These are phyloP conservation scores for Phylloporus scabripes DNA, from an alignment of 768 basidiomycete species.

Conservation along the genomic window DNA sequence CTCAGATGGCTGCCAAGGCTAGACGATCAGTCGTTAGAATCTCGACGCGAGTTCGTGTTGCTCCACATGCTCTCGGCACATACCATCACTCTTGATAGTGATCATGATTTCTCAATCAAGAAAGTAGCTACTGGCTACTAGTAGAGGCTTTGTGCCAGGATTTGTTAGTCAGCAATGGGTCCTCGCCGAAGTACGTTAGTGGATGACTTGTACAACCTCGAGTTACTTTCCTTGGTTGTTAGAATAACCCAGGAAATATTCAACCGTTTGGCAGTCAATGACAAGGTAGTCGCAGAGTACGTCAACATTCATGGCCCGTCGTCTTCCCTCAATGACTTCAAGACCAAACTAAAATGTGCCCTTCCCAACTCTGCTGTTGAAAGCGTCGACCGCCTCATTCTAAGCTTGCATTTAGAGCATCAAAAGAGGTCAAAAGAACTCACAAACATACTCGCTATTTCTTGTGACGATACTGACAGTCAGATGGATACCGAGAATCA, in stretches of 20 bases:
- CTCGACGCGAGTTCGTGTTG: neutral
- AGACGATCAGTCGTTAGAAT: constrained; percentile 34
- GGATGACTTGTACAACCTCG: constrained; percentile 87
- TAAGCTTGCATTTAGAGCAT: constrained; percentile 93
- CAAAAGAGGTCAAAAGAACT: constrained; percentile 55
- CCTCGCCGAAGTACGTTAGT: constrained; percentile 11
- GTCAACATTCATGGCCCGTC: constrained; percentile 82
- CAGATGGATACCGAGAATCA: constrained; percentile 64
- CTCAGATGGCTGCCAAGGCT: constrained; percentile 65
- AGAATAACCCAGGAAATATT: constrained; percentile 91
- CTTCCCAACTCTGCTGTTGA: constrained; percentile 90
- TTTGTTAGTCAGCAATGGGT: too few relatives aligned
- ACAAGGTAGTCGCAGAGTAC: constrained; percentile 94
- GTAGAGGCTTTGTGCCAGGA: too few relatives aligned
- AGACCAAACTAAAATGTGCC: constrained; percentile 67
- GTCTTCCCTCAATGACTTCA: constrained; percentile 76
- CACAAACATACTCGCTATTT: constrained; percentile 34
- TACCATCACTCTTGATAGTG: too few relatives aligned
- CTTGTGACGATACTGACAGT: constrained; percentile 26
- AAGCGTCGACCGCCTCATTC: constrained; percentile 90
- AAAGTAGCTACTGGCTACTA: too few relatives aligned
- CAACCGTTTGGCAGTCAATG: constrained; percentile 79
- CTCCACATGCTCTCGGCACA: neutral
- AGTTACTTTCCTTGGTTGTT: constrained; percentile 84
- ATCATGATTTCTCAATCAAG: too few relatives aligned